These are phyloP conservation scores for Saururus chinensis DNA, from an alignment of 164 flowering plant genomes.

Conservation along the genomic window DNA sequence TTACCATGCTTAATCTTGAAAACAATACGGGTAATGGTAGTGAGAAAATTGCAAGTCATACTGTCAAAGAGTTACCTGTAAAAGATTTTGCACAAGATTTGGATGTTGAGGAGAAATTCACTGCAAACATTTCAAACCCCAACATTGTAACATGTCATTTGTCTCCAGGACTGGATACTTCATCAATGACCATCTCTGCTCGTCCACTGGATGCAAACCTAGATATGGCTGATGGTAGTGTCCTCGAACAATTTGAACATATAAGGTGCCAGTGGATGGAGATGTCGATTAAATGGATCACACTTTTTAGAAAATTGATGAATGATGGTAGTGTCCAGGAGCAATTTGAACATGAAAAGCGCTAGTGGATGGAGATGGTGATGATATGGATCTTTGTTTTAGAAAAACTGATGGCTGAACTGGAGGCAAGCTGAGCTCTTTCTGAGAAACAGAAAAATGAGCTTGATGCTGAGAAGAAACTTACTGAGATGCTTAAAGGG, in stretches of 20 bases:
- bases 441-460: constrained; percentile 59
- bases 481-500: no score
- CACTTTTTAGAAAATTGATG: no score
- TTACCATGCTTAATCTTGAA: not conserved
- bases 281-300: no score
- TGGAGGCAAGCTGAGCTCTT: constrained; percentile 44
- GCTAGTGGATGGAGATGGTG: constrained; percentile 67
- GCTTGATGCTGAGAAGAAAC: constrained; percentile 65
- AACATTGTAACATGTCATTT: constrained; percentile 25
- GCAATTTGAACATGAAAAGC: constrained; percentile 68
- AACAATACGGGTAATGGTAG: not conserved
- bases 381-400: constrained; percentile 82
- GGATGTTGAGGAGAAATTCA: not conserved
- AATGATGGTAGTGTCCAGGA: constrained; percentile 40
- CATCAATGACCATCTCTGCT: constrained; percentile 64
- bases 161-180: constrained; percentile 38
- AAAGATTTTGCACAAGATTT: not conserved
- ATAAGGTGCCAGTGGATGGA: no score
- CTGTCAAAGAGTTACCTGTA: no score
- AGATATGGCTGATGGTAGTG: no score
- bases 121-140: constrained; percentile 20
- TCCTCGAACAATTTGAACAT: no score
- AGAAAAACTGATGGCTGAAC: constrained; percentile 68
- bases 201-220: no score
- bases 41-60: not conserved